A percentile compares a stretch with the other conserved stretches of the same genome.
Evolutionary conservation across 1,284 basidiomycete genomes (phyloP).

Genomic region (Malassezia furfur): DNA sequence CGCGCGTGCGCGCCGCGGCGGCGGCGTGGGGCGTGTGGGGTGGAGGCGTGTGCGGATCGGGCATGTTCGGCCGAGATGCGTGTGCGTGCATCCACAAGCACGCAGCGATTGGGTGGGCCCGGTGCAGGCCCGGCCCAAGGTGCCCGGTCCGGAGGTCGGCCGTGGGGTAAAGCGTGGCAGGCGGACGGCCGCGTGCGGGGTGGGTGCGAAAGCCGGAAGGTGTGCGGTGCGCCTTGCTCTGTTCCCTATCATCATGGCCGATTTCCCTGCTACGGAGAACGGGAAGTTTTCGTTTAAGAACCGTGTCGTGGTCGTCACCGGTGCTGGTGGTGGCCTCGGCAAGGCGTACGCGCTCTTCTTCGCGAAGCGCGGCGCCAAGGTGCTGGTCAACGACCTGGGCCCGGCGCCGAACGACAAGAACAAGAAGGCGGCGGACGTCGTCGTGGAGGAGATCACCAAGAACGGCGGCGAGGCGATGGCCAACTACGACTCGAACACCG

Average conservation of each 20-base stretch:
- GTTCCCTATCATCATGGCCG: conserved; percentile 27
- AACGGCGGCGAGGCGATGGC: conserved; percentile 56
- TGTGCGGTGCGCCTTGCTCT: not conserved
- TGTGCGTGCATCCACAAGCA: not conserved
- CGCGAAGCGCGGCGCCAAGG: conserved; percentile 71
- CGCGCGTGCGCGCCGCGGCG: no score
- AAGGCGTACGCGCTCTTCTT: conserved; percentile 84
- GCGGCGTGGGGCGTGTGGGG: no score
- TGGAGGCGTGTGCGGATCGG: no score
- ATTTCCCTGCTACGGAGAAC: conserved; percentile 41
- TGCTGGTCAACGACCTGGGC: conserved; percentile 56
- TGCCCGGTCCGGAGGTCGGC: no score
- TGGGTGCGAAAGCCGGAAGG: not conserved
- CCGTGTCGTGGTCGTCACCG: conserved; percentile 86
- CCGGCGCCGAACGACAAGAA: conserved; percentile 78
- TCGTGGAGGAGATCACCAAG: conserved; percentile 77
- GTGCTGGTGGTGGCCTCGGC: conserved; percentile 88
- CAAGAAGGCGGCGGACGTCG: conserved; percentile 74
- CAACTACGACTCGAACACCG: conserved; percentile 79
- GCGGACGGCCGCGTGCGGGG: not conserved
- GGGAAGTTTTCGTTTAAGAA: conserved; percentile 61
- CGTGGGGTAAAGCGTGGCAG: no score
- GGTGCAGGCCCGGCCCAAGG: not conserved
- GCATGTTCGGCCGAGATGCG: not conserved
- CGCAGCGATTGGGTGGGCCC: not conserved